These are phyloP conservation scores for Mariannaea sp. DNA, from an alignment of 2,329 filamentous ascomycete genomes.

Conservation along the genomic window DNA sequence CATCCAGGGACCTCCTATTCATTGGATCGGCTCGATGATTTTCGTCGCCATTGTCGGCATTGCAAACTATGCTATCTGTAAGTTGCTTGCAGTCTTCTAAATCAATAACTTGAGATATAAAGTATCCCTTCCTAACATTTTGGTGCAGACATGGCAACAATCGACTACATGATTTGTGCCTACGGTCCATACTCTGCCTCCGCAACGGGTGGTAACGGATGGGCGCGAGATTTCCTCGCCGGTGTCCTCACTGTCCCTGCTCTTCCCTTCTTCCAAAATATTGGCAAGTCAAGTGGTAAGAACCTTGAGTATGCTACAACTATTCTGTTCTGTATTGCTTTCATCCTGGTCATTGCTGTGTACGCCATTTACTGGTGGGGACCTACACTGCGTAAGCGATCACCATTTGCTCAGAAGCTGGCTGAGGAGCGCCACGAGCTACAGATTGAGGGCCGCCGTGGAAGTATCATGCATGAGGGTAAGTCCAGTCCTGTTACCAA, in stretches of 20 bases:
- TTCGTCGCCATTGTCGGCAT: slow-evolving; percentile 71
- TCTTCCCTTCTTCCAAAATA: slow-evolving; percentile 66
- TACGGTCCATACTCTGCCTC: slow-evolving; percentile 71
- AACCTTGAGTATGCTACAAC: slow-evolving; percentile 65
- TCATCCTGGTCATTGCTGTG: slow-evolving; percentile 64
- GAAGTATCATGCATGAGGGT: too few species aligned
- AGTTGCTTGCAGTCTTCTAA: neutral
- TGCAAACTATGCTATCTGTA: slow-evolving; percentile 70
- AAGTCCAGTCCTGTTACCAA: too few species aligned
- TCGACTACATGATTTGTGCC: slow-evolving; percentile 68
- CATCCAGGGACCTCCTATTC: slow-evolving; percentile 63
- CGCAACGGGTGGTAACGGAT: slow-evolving; percentile 77
- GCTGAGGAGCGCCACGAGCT: slow-evolving; percentile 48
- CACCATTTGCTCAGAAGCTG: slow-evolving; percentile 68
- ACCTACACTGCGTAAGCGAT: slow-evolving; percentile 61
- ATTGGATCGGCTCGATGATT: slow-evolving; percentile 71
- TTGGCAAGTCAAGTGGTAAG: slow-evolving; percentile 51
- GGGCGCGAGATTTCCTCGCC: slow-evolving; percentile 73
- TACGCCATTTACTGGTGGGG: slow-evolving; percentile 72
- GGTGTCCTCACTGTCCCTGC: slow-evolving; percentile 73
- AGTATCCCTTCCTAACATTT: neutral
- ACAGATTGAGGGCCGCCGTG: slow-evolving; percentile 17
- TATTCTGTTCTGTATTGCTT: slow-evolving; percentile 66
- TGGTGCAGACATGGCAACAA: slow-evolving; percentile 66
- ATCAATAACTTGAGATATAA: neutral